These are phyloP conservation scores for Ensete ventricosum DNA, from an alignment of 176 grass and related monocot genomes.

Conservation along the genomic window DNA sequence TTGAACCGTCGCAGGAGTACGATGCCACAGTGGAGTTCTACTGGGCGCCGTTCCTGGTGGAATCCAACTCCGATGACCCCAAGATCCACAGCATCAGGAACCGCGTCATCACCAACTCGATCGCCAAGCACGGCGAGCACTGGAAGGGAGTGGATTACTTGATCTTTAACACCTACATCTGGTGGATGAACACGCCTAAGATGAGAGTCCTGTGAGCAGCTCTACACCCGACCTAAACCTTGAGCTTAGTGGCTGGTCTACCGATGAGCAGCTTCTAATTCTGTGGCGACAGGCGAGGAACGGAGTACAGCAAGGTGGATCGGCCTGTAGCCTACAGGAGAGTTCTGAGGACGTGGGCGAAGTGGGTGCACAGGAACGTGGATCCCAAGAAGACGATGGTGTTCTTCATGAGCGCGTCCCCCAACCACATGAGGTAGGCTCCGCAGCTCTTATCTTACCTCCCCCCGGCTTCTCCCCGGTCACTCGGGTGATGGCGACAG, in stretches of 20 bases:
- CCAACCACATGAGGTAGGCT: conserved; percentile 70
- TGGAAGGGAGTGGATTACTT: conserved; percentile 67
- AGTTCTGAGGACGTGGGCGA: conserved; percentile 75
- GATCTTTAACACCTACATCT: conserved; percentile 75
- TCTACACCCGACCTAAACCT: background rate
- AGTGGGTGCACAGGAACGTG: conserved; percentile 62
- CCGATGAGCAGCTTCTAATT: conserved; percentile 1
- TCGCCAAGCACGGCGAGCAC: conserved; percentile 44
- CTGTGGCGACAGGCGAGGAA: conserved; percentile 35
- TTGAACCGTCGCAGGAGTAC: conserved; percentile 47
- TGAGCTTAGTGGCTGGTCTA: background rate
- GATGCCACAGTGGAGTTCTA: conserved; percentile 76
- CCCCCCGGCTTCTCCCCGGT: background rate
- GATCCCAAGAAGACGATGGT: conserved; percentile 57
- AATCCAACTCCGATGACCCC: conserved; percentile 73
- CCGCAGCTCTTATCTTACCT: background rate
- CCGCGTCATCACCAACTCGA: conserved; percentile 49
- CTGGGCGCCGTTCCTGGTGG: conserved; percentile 67
- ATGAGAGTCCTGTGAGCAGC: conserved; percentile 62
- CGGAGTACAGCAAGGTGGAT: conserved; percentile 55
- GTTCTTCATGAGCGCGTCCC: conserved; percentile 89
- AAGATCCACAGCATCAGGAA: conserved; percentile 47
- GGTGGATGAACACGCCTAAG: conserved; percentile 70
- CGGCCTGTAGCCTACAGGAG: conserved; percentile 46
- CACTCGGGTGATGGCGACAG: background rate